These are phyloP conservation scores for Penicillium robsamsonii DNA, from an alignment of 495 filamentous ascomycete species.

Conservation along the genomic window DNA sequence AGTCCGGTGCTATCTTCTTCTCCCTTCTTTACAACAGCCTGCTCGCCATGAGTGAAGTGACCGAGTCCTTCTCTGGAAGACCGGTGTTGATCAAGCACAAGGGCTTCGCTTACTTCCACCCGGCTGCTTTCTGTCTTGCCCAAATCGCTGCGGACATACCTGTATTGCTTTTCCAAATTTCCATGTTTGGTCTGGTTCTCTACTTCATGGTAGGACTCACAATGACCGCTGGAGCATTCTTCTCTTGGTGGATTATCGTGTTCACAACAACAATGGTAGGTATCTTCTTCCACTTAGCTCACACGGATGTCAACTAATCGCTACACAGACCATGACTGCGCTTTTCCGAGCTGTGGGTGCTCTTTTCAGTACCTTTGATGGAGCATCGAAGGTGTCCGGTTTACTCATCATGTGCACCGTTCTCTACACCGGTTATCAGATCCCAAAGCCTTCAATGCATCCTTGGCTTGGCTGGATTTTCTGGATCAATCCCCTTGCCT, in stretches of 20 bases:
- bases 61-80: constrained; percentile 63
- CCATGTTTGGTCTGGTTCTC: constrained; percentile 64
- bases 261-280: constrained; percentile 37
- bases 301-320: neutral
- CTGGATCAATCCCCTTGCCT: constrained; percentile 70
- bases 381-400: constrained; percentile 55
- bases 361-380: constrained; percentile 49
- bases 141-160: constrained; percentile 70
- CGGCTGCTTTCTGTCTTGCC: constrained; percentile 68
- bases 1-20: constrained; percentile 65
- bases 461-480: constrained; percentile 77
- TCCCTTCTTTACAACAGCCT: constrained; percentile 71
- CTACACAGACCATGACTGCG: constrained; percentile 45
- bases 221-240: constrained; percentile 49
- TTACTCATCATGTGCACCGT: constrained; percentile 31
- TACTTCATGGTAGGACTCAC: constrained; percentile 69
- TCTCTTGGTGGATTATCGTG: constrained; percentile 51
- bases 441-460: constrained; percentile 65
- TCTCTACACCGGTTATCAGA: constrained; percentile 62
- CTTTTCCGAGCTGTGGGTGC: constrained; percentile 53
- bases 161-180: constrained; percentile 60
- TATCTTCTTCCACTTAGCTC: neutral
- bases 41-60: constrained; percentile 69
- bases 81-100: constrained; percentile 77
- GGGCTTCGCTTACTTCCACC: constrained; percentile 71